Evolutionary conservation across 2,329 filamentous ascomycete species (phyloP).

Genomic region (Plenodomus biglobosus): DNA sequence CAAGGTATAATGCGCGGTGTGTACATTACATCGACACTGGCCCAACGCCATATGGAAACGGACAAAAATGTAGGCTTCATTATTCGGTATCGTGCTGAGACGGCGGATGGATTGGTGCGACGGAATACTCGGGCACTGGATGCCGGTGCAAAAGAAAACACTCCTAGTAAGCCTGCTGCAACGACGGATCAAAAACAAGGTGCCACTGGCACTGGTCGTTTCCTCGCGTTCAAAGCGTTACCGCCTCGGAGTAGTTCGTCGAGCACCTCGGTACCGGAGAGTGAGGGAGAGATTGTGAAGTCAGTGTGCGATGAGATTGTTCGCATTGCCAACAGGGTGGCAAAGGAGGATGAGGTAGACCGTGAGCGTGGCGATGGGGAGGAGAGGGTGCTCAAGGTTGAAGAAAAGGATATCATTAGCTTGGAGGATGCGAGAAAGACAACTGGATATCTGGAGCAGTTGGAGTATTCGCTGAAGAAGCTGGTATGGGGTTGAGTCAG

Average conservation of each 20-base stretch:
- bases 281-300: conserved; percentile 59
- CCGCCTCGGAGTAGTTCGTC: conserved; percentile 50
- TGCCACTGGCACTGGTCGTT: conserved; percentile 25
- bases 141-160: conserved; percentile 43
- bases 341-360: conserved; percentile 32
- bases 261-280: conserved; percentile 37
- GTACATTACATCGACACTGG: conserved; percentile 88
- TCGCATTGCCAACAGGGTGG: conserved; percentile 59
- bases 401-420: conserved; percentile 74
- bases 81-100: conserved; percentile 72
- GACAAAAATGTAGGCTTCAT: conserved; percentile 81
- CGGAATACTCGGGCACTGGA: conserved; percentile 82
- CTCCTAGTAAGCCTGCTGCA: conserved; percentile 9
- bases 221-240: conserved; percentile 60
- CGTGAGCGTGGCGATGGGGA: conserved; percentile 42
- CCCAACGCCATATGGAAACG: conserved; percentile 74
- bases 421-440: conserved; percentile 82
- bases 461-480: conserved; percentile 90
- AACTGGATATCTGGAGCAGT: conserved; percentile 81
- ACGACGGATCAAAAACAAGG: conserved; percentile 25
- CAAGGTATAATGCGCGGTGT: conserved; percentile 74
- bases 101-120: conserved; percentile 69
- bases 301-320: conserved; percentile 77
- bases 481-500: conserved; percentile 71
- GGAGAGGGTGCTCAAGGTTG: conserved; percentile 45